These are phyloP conservation scores for Podosphaera xanthii DNA, from an alignment of 2,329 filamentous ascomycete species.

Conservation along the genomic window DNA sequence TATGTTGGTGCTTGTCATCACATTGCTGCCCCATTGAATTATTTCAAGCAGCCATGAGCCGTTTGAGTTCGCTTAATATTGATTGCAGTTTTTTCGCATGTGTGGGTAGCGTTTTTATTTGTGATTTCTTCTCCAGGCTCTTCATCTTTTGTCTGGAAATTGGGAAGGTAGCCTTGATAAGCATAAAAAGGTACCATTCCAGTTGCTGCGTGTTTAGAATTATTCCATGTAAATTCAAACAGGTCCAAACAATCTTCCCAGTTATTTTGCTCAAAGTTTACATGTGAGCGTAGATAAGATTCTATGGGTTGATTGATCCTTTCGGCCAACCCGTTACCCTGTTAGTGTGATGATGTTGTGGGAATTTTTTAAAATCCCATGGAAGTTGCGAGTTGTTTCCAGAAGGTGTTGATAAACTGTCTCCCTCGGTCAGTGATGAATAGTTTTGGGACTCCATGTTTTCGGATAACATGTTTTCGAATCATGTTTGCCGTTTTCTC, in stretches of 20 bases:
- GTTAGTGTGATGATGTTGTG: not conserved
- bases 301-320: conserved; percentile 2
- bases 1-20: not conserved
- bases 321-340: not conserved
- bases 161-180: not conserved
- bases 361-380: not conserved
- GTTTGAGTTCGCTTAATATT: not conserved
- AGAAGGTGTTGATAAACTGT: not conserved
- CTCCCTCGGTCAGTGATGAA: not conserved
- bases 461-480: not conserved
- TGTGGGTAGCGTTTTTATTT: not conserved
- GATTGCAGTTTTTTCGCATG: not conserved
- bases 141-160: not conserved
- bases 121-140: not conserved
- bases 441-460: not conserved
- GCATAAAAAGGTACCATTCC: not conserved
- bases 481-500: not conserved
- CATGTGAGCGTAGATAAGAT: conserved; percentile 1
- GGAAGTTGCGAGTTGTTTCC: not conserved
- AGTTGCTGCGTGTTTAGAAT: not conserved
- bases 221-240: not conserved
- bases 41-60: not conserved
- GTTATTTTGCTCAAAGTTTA: conserved; percentile 4
- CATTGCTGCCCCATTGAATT: not conserved
- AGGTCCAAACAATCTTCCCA: conserved; percentile 2